Evolutionary conservation across 2,329 filamentous ascomycete species (phyloP), one percentile per base, ranked within the genome.

Genomic region (Gaeumannomyces tritici): DNA sequence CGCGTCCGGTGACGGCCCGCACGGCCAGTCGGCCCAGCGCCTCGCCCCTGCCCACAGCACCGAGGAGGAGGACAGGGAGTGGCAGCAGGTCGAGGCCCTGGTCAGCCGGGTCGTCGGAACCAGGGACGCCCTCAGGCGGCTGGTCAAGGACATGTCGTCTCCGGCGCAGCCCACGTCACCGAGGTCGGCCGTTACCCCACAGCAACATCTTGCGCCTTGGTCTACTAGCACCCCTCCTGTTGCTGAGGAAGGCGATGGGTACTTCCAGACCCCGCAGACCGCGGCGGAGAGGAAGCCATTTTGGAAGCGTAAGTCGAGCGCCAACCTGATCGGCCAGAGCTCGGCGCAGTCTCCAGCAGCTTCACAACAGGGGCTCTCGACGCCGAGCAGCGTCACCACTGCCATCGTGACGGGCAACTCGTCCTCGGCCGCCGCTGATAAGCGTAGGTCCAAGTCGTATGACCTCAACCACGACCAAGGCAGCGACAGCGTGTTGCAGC

Each of bases 241-340:
- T 3, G 70, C 77, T 3, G 81, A 83, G 27, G 83, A 83, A 21
- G 72, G 73, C 3, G 84, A 83, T 47, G 79, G 84, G 63, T 88
- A 87, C 68, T 86, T 85, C 31, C 61, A 63, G 51, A 24, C 61
- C 13, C 18, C 63, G 21, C 67, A 75, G 2, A 67, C 73, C 11
- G 68, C 71, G 9, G 69, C 75, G 4, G 86, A 91, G 62, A 91
- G 81, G 72, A 83, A 86, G 64, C 80, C 91, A 0, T 98, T 99
- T 71, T 99, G 95, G 95, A 96, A 92, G 73, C 86, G 93, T 59
- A 97, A 96, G 75, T 80, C 88, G 1, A 93, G 87, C 68, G 77
- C 78, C 1, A 73, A 80, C 26, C 70, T 79, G 33, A 73, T 76
- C 6, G 74, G 80, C 2, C 71, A 75, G 31, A 71, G 74, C 12